Evolutionary conservation across 805 yeast species (phyloP).

Genomic region (Cyberlindnera saturnus): DNA sequence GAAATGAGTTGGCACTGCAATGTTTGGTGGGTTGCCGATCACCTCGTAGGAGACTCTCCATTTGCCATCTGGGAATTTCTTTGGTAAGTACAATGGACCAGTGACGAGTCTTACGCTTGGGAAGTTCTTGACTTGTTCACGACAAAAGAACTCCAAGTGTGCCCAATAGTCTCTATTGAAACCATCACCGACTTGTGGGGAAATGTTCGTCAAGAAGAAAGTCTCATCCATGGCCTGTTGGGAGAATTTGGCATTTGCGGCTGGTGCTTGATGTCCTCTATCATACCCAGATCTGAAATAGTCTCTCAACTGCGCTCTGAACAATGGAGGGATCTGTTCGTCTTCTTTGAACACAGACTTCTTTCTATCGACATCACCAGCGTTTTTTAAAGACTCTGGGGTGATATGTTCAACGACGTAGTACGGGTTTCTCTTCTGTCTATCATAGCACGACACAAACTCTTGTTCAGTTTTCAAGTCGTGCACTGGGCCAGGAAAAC

Average conservation of each 20-base stretch:
- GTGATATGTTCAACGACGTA: constrained; percentile 88
- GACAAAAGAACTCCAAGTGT: constrained; percentile 82
- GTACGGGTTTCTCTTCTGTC: constrained; percentile 79
- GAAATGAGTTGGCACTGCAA: constrained; percentile 97
- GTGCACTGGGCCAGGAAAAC: constrained; percentile 93
- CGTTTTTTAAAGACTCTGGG: constrained; percentile 50
- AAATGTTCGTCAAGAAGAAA: constrained; percentile 80
- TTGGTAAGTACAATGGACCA: constrained; percentile 90
- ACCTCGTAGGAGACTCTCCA: constrained; percentile 82
- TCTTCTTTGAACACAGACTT: constrained; percentile 85
- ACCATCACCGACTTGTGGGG: constrained; percentile 97
- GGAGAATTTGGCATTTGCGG: constrained; percentile 90
- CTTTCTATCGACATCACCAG: constrained; percentile 62
- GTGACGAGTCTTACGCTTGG: constrained; percentile 80
- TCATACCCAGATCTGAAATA: constrained; percentile 95
- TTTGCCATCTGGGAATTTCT: constrained; percentile 70
- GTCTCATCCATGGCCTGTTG: constrained; percentile 96
- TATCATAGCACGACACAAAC: constrained; percentile 80
- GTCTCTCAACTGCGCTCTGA: constrained; percentile 73
- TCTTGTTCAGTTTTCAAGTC: constrained; percentile 71
- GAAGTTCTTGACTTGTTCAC: constrained; percentile 69
- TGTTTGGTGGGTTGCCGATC: constrained; percentile 91
- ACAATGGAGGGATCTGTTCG: constrained; percentile 66
- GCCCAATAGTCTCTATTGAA: constrained; percentile 99
- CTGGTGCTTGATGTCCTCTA: constrained; percentile 96